Base-by-base conservation (phyloP, 208 protist species). In the Acanthamoeba rhysodes region DNA sequence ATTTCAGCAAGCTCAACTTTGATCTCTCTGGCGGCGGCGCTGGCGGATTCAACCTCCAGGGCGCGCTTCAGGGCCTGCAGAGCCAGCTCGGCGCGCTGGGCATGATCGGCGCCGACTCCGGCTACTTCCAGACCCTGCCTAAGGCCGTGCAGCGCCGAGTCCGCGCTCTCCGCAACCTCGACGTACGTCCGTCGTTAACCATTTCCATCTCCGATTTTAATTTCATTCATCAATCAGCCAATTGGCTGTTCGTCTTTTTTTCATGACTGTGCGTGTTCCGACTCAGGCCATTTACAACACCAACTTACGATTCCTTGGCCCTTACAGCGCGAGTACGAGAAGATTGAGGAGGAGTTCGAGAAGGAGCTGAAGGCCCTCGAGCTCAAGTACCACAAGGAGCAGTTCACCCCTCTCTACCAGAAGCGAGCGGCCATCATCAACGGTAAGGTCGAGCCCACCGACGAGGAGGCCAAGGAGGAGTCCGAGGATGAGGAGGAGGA, bases 281-380 rank as follows among this genome's bases (percentile, higher is more conserved):
- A 48, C 0, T 48, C 45, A n/a, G 4, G 45, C 10, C 10, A 6
- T 48, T 41, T 41, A 41, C 72, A 32, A 9, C 72, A 45, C 41
- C 2, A 50, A 50, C 45, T 50, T 10, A 50, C 45, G 45, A 50
- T 10, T 50, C 45, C 45, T 50, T 50, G 12, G 10, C 45, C 45
- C 80, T 62, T 20, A 24, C 24, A 95, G 76, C 18, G 55, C n/a
- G 32, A 95, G 59, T 84, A 85, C 50, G 48, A 94, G 41, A 34
- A 37, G 32, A 55, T 91, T 16, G 68, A 95, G 68, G 57, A 95
- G 55, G 76, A 85, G 55, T 95, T 90, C 76, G 53, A 95, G 78
- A 48, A 90, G 53, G 93, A 95, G 78, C 24, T 90, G 12, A 45
- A 64, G 53, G 32, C 24, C 27, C 78, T 95, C 24, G 74, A 95